Conservation (phyloP, 164 flowering plant species). For the Chimonanthus praecox region DNA sequence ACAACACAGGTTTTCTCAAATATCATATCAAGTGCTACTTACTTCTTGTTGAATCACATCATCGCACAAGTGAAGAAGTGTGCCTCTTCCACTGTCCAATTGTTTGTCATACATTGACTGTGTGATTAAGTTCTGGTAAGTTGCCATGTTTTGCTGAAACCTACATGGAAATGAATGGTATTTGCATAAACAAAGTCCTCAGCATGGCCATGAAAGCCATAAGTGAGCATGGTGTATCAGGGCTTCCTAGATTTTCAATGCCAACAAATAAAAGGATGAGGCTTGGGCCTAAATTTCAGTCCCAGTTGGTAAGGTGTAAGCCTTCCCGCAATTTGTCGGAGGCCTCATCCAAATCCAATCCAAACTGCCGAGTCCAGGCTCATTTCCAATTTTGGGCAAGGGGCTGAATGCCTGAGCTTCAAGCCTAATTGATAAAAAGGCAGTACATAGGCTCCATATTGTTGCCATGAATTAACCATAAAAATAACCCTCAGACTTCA, state of each 20-base stretch:
- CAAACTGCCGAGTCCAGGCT: neutral
- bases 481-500: too few relatives aligned
- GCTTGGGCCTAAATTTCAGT: neutral
- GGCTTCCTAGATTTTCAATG: neutral
- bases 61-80: conserved; percentile 96
- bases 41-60: conserved; percentile 99
- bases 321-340: neutral
- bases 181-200: neutral
- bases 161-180: conserved; percentile 24
- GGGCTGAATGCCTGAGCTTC: neutral
- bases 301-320: neutral
- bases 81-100: conserved; percentile 94
- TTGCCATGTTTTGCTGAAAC: conserved; percentile 77
- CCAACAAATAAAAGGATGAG: neutral
- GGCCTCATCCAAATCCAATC: neutral
- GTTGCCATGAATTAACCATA: too few relatives aligned
- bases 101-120: conserved; percentile 98
- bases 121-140: conserved; percentile 87
- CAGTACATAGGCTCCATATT: too few relatives aligned
- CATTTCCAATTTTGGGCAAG: neutral
- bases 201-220: neutral
- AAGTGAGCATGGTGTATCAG: neutral
- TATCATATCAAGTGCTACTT: conserved; percentile 18
- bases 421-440: neutral
- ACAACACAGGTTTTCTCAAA: neutral